Evolutionary conservation across 176 grass and related monocot species (phyloP).

Genomic region (Paspalum vaginatum): DNA sequence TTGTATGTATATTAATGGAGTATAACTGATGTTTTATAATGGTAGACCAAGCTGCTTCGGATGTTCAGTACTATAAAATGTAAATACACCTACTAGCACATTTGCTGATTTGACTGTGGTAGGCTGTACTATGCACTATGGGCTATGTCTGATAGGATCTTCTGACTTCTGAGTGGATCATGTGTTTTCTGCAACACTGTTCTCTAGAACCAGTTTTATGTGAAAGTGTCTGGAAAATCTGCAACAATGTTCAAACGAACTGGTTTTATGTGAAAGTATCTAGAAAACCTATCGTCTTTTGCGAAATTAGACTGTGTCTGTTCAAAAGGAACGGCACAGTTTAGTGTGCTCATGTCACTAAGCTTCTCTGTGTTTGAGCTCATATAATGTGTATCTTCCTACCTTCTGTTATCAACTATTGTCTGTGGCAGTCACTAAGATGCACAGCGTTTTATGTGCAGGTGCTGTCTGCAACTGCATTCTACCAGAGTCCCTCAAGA

Average conservation of each 20-base stretch:
- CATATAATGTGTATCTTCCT: background rate
- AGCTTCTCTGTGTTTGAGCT: background rate
- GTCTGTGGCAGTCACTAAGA: background rate
- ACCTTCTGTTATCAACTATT: background rate
- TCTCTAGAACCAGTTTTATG: background rate
- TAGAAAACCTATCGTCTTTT: background rate
- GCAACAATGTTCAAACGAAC: background rate
- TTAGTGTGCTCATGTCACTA: background rate
- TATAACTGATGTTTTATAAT: background rate
- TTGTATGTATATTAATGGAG: background rate
- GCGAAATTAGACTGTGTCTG: background rate
- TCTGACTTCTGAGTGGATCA: background rate
- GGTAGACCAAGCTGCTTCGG: background rate
- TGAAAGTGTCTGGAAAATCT: constrained; percentile 5
- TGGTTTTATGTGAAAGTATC: background rate
- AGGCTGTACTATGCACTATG: too few relatives aligned
- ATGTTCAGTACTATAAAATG: background rate
- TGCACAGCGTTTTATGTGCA: constrained; percentile 23
- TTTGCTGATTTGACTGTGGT: background rate
- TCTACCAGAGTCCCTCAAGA: constrained; percentile 69
- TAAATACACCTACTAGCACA: background rate
- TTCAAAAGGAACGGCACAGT: background rate
- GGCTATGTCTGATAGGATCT: background rate
- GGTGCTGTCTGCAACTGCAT: constrained; percentile 77
- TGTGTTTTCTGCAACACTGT: background rate